A percentile compares a stretch with the other conserved stretches of the same genome.
phyloP scores from a whole-genome alignment of 352 stramenopile species.

The Pythium pyrilobum region DNA sequence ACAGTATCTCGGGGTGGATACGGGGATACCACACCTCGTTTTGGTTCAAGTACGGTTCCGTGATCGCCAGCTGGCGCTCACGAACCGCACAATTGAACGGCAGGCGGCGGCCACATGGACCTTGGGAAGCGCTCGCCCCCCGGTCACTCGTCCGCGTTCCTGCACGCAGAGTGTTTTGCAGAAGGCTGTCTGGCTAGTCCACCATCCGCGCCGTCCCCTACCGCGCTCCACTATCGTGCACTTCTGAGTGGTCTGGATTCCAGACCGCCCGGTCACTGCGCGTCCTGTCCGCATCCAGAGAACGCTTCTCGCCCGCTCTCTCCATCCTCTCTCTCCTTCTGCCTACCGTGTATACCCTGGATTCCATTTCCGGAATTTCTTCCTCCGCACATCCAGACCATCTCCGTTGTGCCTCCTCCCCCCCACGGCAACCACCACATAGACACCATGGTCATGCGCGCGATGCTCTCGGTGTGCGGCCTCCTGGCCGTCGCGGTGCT shows the following conservation, averaged over 20 bases:
- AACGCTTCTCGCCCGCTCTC: background rate
- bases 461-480: constrained; percentile 8
- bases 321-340: too few species aligned
- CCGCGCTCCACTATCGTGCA: background rate
- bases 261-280: too few species aligned
- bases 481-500: constrained; percentile 6
- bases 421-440: background rate
- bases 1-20: too few species aligned
- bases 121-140: background rate
- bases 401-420: background rate
- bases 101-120: constrained; percentile 2
- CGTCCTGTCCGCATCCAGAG: background rate
- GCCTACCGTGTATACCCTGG: too few species aligned
- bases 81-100: too few species aligned
- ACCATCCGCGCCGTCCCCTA: background rate
- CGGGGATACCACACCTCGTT: background rate
- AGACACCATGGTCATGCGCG: constrained; percentile 1
- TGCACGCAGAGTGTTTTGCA: background rate
- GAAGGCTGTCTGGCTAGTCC: too few species aligned
- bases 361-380: too few species aligned
- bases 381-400: too few species aligned
- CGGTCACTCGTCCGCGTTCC: too few species aligned
- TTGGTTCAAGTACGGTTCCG: background rate
- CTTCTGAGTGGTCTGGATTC: too few species aligned
- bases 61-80: background rate